Evolutionary conservation across 352 stramenopile genomes (phyloP).

Genomic region (Globisporangium cylindrosporum): DNA sequence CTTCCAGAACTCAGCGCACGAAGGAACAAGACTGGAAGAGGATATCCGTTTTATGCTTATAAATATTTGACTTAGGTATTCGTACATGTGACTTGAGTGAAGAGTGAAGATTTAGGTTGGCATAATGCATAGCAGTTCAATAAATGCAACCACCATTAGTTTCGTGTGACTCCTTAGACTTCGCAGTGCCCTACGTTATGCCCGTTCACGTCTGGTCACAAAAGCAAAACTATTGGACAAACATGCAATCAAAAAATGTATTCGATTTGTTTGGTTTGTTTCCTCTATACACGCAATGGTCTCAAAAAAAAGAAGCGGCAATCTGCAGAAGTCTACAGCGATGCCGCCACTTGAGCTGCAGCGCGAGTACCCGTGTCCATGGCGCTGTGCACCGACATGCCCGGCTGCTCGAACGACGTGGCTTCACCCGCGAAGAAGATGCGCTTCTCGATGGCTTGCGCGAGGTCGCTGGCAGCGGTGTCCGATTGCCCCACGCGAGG

Average conservation of each 20-base stretch:
- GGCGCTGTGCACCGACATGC: slow-evolving; percentile 80
- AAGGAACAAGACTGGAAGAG: background rate
- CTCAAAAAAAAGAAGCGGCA: background rate
- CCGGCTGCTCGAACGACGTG: slow-evolving; percentile 76
- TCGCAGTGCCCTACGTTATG: background rate
- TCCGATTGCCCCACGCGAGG: slow-evolving; percentile 71
- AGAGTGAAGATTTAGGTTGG: slow-evolving; percentile 9
- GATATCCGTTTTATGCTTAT: slow-evolving; percentile 10
- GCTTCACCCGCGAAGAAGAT: slow-evolving; percentile 84
- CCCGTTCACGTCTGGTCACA: background rate
- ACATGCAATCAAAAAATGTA: background rate
- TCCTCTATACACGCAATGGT: background rate
- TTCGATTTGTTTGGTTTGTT: background rate
- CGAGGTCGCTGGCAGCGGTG: slow-evolving; percentile 52
- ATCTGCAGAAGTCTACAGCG: slow-evolving; percentile 24
- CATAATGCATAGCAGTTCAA: background rate
- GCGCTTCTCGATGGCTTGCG: slow-evolving; percentile 52
- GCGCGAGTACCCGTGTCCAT: slow-evolving; percentile 79
- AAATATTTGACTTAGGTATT: slow-evolving; percentile 13
- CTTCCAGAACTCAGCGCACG: background rate
- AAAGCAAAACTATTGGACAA: background rate
- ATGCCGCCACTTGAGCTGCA: slow-evolving; percentile 43
- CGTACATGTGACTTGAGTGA: slow-evolving; percentile 8
- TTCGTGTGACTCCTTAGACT: background rate
- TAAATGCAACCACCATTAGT: background rate